Evolutionary conservation across 805 yeast species (phyloP).

Genomic region (Metschnikowia vanudenii): DNA sequence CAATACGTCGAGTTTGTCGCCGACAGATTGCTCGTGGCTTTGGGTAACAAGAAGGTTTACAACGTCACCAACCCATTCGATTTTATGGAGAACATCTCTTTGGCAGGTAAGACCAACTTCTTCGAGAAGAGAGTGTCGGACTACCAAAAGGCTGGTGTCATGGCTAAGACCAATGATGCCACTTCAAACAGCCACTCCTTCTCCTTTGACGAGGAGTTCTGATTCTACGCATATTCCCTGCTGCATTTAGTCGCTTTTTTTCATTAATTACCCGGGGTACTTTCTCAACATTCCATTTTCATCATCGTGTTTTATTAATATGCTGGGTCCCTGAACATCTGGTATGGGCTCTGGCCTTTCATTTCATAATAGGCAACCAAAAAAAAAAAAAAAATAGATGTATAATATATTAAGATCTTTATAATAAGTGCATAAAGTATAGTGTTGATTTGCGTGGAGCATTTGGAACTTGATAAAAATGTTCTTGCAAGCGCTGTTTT

Average conservation of each 20-base stretch:
- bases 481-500: too few species aligned
- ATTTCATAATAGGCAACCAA: conserved; percentile 5
- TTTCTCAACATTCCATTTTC: too few species aligned
- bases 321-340: conserved; percentile 17
- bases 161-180: conserved; percentile 66
- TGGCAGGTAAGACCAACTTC: conserved; percentile 98
- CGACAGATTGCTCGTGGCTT: conserved; percentile 86
- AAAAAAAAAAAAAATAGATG: background rate
- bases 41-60: conserved; percentile 88
- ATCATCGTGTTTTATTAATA: conserved; percentile 9
- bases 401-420: too few species aligned
- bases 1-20: conserved; percentile 98
- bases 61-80: conserved; percentile 93
- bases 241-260: conserved; percentile 1
- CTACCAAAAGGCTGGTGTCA: conserved; percentile 99
- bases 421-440: too few species aligned
- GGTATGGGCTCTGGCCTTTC: conserved; percentile 18
- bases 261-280: conserved; percentile 5
- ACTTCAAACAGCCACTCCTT: conserved; percentile 55
- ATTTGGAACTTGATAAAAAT: too few species aligned
- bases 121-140: conserved; percentile 98
- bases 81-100: conserved; percentile 97
- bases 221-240: conserved; percentile 1
- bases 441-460: too few species aligned
- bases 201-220: conserved; percentile 92